Conservation (phyloP, 305 asterid genomes). For the Ajuga reptans region DNA sequence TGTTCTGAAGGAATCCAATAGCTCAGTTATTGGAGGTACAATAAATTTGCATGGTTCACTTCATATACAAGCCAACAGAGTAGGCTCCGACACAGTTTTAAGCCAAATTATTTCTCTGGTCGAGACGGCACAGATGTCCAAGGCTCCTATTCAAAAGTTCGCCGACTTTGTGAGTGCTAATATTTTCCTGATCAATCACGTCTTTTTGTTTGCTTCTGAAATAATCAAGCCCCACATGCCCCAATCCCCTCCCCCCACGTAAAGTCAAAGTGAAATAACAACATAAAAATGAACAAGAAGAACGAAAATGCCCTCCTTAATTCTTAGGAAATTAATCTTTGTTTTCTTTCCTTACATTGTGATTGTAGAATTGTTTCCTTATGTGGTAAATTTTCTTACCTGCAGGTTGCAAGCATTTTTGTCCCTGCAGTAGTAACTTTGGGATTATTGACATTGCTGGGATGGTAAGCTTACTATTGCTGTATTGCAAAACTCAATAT, state of each 20-base stretch:
- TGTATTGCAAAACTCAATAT: background rate
- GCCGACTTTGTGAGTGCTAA: conserved; percentile 78
- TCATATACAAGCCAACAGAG: conserved; percentile 75
- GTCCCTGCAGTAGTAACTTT: conserved; percentile 72
- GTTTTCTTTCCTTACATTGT: background rate
- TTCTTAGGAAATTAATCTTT: background rate
- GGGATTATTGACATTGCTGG: conserved; percentile 71
- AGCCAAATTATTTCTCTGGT: conserved; percentile 96
- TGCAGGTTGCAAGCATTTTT: conserved; percentile 92
- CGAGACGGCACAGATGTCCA: conserved; percentile 99
- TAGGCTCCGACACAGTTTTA: conserved; percentile 87
- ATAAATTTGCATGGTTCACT: conserved; percentile 87
- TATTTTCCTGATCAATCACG: conserved; percentile 11
- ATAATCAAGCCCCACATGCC: background rate
- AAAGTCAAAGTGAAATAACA: background rate
- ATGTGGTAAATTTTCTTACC: conserved; percentile 23
- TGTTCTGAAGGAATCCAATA: conserved; percentile 56
- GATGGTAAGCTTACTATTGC: conserved; percentile 62
- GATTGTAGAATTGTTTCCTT: conserved; percentile 19
- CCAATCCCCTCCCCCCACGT: background rate
- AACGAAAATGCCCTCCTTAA: background rate
- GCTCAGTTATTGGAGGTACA: conserved; percentile 84
- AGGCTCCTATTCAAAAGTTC: conserved; percentile 97
- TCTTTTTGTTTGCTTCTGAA: background rate
- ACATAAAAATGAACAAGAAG: too few species aligned